A percentile compares a stretch with the other conserved stretches of the same genome.
Conservation (phyloP, 345 rosid genomes). For the Hypericum androsaemum region DNA sequence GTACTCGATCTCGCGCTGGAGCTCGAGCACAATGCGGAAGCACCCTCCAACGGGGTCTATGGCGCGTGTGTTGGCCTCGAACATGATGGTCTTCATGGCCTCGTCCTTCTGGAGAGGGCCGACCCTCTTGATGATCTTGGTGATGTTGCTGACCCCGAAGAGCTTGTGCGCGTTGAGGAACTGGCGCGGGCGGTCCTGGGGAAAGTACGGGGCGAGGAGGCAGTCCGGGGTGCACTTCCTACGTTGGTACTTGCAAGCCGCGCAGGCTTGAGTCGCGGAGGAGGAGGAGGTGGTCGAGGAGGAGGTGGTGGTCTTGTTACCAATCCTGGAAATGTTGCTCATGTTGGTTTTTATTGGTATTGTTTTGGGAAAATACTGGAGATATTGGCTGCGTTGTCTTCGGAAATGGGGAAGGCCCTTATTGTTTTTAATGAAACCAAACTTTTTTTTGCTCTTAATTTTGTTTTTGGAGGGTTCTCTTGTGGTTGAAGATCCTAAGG, state of each 20-base stretch:
- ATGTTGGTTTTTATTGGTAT: neutral
- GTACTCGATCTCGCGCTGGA: slow-evolving; percentile 59
- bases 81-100: slow-evolving; percentile 79
- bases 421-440: too few relatives aligned
- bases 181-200: slow-evolving; percentile 68
- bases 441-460: too few relatives aligned
- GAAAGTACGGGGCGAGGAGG: slow-evolving; percentile 93
- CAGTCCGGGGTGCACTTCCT: slow-evolving; percentile 89
- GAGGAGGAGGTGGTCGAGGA: neutral
- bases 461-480: too few relatives aligned
- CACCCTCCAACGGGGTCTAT: slow-evolving; percentile 83
- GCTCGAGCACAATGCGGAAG: slow-evolving; percentile 49
- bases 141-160: slow-evolving; percentile 84
- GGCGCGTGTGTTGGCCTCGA: slow-evolving; percentile 82
- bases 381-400: too few relatives aligned
- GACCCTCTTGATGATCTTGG: slow-evolving; percentile 66
- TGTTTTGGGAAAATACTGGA: too few relatives aligned
- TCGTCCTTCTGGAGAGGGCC: slow-evolving; percentile 53
- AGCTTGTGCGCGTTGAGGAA: slow-evolving; percentile 92
- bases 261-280: slow-evolving; percentile 34
- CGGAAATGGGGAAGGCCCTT: too few relatives aligned
- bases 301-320: neutral
- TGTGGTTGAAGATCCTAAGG: too few relatives aligned
- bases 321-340: neutral
- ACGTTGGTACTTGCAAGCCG: slow-evolving; percentile 96